Base-by-base conservation (phyloP, 2,329 filamentous ascomycete species). In the Trichoderma atrobrunneum region DNA sequence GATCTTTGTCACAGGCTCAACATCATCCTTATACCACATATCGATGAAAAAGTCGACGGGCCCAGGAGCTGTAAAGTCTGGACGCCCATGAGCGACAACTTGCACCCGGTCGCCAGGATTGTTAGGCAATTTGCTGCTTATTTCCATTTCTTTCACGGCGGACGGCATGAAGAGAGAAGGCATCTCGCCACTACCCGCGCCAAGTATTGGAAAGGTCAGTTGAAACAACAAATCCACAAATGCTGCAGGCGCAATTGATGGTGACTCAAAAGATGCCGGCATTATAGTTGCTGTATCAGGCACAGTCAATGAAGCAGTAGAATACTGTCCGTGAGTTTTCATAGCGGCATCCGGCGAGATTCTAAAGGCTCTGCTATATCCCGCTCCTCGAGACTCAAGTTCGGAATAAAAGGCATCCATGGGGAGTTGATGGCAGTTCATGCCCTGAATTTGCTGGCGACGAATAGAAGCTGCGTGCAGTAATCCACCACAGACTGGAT, bases 191-290 rank as follows among this genome's bases (percentile, higher is more conserved):
- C 72, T 71, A 0, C 80, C 80, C 7, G 80, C 81, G 3, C 82
- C 82, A 3, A 84, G 77, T 6, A 82, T 81, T 2, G 81, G 76
- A 28, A 84, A 81, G 0, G 79, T 77, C 7, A 82, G 77, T 72
- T 86, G 84, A 18, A 85, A 78, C 68, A 85, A 77, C 8, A 81
- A 76, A 72, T 88, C 86, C 3, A 87, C 75, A 63, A 86, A 81
- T 1, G 83, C 79, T 0, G 87, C 83, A 36, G 86, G 85, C 7
- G 87, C 76, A 64, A 84, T 80, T 24, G 84, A 82, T 0, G 80
- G 73, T 3, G 82, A 80, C 74, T 88, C 84, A 61, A 82, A 80
- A 1, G 77, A 75, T 72, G 82, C 79, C 0, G 85, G 85, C 86
- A 88, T 87, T 1, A 78, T 74, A 1, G 78, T 74, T 1, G 78